A percentile compares a stretch with the other conserved stretches of the same genome.
Evolutionary conservation across 768 basidiomycete genomes (phyloP).

Genomic region (Tremella fuciformis): DNA sequence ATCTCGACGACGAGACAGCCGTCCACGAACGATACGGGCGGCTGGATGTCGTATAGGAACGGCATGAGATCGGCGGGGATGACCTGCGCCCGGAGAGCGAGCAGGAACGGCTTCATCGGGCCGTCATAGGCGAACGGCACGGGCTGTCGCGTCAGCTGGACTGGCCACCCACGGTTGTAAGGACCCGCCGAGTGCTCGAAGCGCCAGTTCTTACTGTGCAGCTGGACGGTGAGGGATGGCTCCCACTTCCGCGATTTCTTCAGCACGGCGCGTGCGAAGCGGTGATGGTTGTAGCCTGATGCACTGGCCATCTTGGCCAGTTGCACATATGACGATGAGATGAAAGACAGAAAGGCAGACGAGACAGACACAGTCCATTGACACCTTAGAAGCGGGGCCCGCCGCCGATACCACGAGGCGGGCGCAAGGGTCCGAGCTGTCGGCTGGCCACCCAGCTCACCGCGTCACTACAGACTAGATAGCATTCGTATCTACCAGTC

Average conservation of each 20-base stretch:
- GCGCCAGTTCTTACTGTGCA: slow-evolving; percentile 52
- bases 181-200: slow-evolving; percentile 53
- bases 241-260: slow-evolving; percentile 53
- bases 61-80: slow-evolving; percentile 52
- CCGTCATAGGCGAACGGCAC: slow-evolving; percentile 52
- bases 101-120: slow-evolving; percentile 55
- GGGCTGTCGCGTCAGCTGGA: slow-evolving; percentile 32
- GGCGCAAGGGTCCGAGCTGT: slow-evolving; percentile 1
- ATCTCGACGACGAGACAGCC: slow-evolving; percentile 55
- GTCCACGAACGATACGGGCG: slow-evolving; percentile 35
- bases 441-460: background rate
- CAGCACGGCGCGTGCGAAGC: slow-evolving; percentile 52
- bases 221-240: slow-evolving; percentile 53
- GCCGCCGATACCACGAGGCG: background rate
- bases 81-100: slow-evolving; percentile 53
- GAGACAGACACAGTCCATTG: too few species aligned
- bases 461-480: background rate
- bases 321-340: too few species aligned
- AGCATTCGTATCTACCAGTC: background rate
- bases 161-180: background rate
- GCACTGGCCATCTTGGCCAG: slow-evolving; percentile 45
- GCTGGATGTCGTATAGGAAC: slow-evolving; percentile 46
- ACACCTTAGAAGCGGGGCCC: background rate
- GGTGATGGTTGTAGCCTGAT: slow-evolving; percentile 53
- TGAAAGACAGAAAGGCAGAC: too few species aligned